phyloP scores from a whole-genome alignment of 2,329 filamentous ascomycete genomes.

The Pseudogymnoascus sp. region DNA sequence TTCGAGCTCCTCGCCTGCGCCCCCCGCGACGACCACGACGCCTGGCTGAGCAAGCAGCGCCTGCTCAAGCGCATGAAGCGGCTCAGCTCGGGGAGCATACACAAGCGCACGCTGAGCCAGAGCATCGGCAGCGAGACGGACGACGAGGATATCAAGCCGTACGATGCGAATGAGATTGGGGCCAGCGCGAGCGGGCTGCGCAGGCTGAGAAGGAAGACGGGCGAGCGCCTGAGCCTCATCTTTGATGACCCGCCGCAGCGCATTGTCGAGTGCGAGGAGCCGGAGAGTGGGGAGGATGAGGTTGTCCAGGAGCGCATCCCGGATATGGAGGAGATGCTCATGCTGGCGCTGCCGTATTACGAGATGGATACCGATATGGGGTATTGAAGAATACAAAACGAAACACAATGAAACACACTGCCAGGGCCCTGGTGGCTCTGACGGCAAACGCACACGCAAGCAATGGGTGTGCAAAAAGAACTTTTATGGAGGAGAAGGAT shows the following conservation, averaged over 20 bases:
- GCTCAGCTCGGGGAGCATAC: conserved; percentile 23
- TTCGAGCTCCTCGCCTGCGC: not conserved
- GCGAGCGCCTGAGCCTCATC: conserved; percentile 24
- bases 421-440: not conserved
- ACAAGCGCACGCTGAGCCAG: conserved; percentile 25
- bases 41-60: conserved; percentile 18
- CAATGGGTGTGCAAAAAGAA: not conserved
- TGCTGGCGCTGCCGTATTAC: not conserved
- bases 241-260: conserved; percentile 28
- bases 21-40: conserved; percentile 12
- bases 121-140: conserved; percentile 29
- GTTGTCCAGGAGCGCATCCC: not conserved
- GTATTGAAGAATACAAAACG: not conserved
- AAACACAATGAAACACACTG: not conserved
- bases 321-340: conserved; percentile 4
- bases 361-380: conserved; percentile 1
- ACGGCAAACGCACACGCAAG: not conserved
- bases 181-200: conserved; percentile 24
- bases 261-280: conserved; percentile 28
- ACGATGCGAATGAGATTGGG: conserved; percentile 21
- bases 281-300: conserved; percentile 25
- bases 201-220: conserved; percentile 26
- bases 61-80: conserved; percentile 23
- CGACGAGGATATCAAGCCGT: conserved; percentile 26
- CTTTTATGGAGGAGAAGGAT: not conserved